Percentiles rank a stretch among this genome's conserved stretches.
These are phyloP conservation scores for Entomortierella beljakovae DNA, from an alignment of 192 early-diverging fungal species.

Conservation along the genomic window DNA sequence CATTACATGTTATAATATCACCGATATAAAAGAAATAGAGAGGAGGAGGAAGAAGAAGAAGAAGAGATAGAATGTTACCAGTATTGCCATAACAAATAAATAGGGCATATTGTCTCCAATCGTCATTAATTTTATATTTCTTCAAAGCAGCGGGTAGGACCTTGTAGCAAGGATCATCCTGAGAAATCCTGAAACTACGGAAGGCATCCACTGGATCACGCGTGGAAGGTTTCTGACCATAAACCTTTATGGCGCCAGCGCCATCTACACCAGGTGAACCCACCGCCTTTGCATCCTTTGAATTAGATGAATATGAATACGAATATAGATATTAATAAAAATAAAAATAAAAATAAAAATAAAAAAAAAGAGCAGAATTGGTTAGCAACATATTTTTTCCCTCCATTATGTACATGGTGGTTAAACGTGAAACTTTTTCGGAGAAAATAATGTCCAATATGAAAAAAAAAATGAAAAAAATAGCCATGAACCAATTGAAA, in stretches of 20 bases:
- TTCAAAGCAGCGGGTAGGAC: constrained; percentile 88
- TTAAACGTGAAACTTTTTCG: too few relatives aligned
- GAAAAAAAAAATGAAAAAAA: too few relatives aligned
- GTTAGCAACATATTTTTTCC: too few relatives aligned
- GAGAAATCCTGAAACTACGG: constrained; percentile 86
- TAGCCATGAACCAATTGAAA: not conserved
- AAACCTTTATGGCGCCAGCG: constrained; percentile 83
- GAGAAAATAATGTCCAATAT: too few relatives aligned
- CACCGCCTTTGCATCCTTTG: constrained; percentile 30
- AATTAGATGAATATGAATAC: too few relatives aligned
- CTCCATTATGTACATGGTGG: too few relatives aligned
- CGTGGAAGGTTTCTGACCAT: constrained; percentile 75
- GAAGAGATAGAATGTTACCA: constrained; percentile 59
- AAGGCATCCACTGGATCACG: constrained; percentile 73
- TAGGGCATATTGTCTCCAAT: constrained; percentile 88
- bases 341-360: not conserved
- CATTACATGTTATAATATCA: too few relatives aligned
- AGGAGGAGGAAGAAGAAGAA: constrained; percentile 12
- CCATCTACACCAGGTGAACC: constrained; percentile 44
- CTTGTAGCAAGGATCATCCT: constrained; percentile 85
- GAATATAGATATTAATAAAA: not conserved
- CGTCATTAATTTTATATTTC: constrained; percentile 91
- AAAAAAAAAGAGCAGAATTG: not conserved
- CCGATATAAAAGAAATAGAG: constrained; percentile 15
- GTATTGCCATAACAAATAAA: constrained; percentile 81